These are phyloP conservation scores for Isatis tinctoria DNA, from an alignment of 345 rosid species.

Conservation along the genomic window DNA sequence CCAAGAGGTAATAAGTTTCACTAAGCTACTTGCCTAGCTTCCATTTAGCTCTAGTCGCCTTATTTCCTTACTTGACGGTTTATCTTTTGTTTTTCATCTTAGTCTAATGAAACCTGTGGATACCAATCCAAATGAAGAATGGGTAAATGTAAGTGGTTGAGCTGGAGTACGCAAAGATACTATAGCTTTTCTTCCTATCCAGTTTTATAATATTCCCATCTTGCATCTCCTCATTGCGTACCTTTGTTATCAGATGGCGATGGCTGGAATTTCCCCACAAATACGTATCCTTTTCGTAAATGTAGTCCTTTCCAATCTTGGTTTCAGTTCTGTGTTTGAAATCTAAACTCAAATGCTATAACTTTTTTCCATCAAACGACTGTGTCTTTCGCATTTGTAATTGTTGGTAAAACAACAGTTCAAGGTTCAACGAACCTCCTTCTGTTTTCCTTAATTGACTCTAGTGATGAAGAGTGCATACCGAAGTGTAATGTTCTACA, in stretches of 20 bases:
- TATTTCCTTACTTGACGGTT: constrained; percentile 16
- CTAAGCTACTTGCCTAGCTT: background rate
- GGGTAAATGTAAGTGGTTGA: constrained; percentile 80
- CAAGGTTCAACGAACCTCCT: constrained; percentile 7
- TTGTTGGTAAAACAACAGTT: background rate
- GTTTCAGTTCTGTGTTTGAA: background rate
- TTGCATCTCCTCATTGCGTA: constrained; percentile 9
- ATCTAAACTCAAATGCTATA: background rate
- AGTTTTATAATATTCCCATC: background rate
- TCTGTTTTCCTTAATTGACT: constrained; percentile 43
- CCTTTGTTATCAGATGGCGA: constrained; percentile 66
- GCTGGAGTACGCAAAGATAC: background rate
- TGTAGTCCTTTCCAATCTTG: constrained; percentile 36
- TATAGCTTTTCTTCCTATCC: constrained; percentile 10
- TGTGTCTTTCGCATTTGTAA: background rate
- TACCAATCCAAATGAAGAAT: constrained; percentile 88
- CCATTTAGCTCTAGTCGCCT: background rate
- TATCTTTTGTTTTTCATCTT: constrained; percentile 29
- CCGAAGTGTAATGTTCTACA: constrained; percentile 82
- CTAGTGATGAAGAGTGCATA: constrained; percentile 93
- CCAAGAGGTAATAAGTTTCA: constrained; percentile 60
- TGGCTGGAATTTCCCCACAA: constrained; percentile 94
- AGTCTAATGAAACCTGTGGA: constrained; percentile 92
- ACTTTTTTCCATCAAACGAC: background rate
- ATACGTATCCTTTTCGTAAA: constrained; percentile 61